A percentile compares a stretch with the other conserved stretches of the same genome.
phyloP scores from a whole-genome alignment of 1,284 basidiomycete genomes.

The Cutaneotrichosporon daszewskae region DNA sequence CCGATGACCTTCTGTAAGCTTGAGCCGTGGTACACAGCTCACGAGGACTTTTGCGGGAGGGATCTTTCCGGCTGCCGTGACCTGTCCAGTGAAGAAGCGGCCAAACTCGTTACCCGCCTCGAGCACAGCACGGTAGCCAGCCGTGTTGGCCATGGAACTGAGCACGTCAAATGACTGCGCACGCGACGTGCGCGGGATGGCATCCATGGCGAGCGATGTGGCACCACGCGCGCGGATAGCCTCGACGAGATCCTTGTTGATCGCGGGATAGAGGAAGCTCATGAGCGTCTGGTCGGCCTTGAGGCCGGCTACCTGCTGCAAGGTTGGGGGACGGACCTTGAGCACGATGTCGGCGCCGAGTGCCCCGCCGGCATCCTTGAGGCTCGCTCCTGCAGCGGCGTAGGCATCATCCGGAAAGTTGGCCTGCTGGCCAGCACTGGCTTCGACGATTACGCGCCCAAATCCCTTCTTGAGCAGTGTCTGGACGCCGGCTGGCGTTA shows the following conservation, averaged over 20 bases:
- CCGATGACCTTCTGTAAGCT: constrained; percentile 56
- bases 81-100: constrained; percentile 77
- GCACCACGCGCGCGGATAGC: constrained; percentile 58
- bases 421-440: constrained; percentile 62
- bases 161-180: constrained; percentile 80
- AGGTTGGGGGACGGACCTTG: constrained; percentile 66
- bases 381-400: constrained; percentile 64
- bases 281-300: constrained; percentile 69
- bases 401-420: constrained; percentile 76
- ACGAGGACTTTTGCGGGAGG: constrained; percentile 73
- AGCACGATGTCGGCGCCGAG: constrained; percentile 64
- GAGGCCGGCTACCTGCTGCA: constrained; percentile 54
- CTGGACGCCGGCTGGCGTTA: constrained; percentile 69
- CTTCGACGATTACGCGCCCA: constrained; percentile 62
- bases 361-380: constrained; percentile 57
- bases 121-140: constrained; percentile 78
- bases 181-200: constrained; percentile 78
- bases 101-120: constrained; percentile 82
- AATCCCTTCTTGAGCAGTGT: constrained; percentile 76
- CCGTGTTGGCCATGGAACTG: constrained; percentile 84
- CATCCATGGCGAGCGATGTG: constrained; percentile 73
- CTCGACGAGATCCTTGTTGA: constrained; percentile 68
- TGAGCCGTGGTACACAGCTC: not conserved
- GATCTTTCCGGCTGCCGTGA: constrained; percentile 72
- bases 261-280: constrained; percentile 74